Base-by-base conservation (phyloP, 1,139 yeast genomes). In the Chernovozyma aurita region DNA sequence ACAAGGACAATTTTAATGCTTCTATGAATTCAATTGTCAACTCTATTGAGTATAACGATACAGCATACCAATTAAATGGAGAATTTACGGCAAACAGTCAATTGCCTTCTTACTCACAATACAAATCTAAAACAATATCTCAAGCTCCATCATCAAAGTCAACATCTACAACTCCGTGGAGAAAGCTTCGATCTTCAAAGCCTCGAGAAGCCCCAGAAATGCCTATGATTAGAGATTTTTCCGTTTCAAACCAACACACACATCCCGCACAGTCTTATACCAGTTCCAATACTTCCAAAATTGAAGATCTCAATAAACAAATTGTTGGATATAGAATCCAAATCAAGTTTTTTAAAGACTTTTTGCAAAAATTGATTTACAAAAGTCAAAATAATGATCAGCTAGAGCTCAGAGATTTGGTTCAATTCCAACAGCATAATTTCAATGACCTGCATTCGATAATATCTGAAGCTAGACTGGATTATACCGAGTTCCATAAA, bases 261-360 rank as follows among this genome's bases (percentile, higher is more conserved):
- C 9, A 26, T 29, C 34, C 26, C 28, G 24, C 18, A 18, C 32
- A 28, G 7, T 34, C 38, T 12, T 25, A 21, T 9, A 13, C 22
- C 24, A 12, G 40, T 34, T 5, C 34, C 42, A 4, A 41, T 49
- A 14, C 33, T 37, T 4, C 37, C 48, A 12, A 55, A 36, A 51
- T 61, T 3, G 63, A 61, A 29, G 65, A 64, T 3, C 50, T 67
- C 15, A 63, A 61, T 34, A 65, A 63, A 37, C 66, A 69, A 42
- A 53, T 70, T 28, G 61, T 71, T 1, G 62, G 70, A 15, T 70
- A 67, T 45, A 59, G 63, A 35, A 65, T 71, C 22, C 74, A 71
- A 45, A 59, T 71, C 27, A 57, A 62, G 45, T 56, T 70, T 36
- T 63, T 68, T 54, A 64, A 63, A 43, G 66, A 64, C 38, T 69